A percentile compares a stretch with the other conserved stretches of the same genome.
phyloP scores from a whole-genome alignment of 2,329 filamentous ascomycete species.

The Trichophyton benhamiae region DNA sequence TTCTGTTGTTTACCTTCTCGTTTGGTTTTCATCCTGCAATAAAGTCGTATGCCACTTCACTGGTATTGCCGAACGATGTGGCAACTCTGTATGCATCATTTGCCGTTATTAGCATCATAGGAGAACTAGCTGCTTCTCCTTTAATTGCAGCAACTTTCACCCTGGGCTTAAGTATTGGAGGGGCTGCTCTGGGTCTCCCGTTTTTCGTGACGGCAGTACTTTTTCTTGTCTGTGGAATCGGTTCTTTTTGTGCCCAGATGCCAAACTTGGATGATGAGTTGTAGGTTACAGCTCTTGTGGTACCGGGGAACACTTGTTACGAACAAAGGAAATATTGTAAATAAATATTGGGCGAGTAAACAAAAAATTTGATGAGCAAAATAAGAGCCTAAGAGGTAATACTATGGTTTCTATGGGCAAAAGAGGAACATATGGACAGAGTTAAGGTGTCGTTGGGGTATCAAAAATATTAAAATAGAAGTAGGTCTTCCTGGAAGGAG shows the following conservation, averaged over 20 bases:
- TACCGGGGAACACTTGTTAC: neutral
- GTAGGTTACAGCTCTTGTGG: neutral
- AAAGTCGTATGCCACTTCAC: slow-evolving; percentile 1
- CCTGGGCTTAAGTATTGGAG: neutral
- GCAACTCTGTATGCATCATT: slow-evolving; percentile 1
- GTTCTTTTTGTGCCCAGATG: neutral
- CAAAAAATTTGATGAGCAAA: neutral
- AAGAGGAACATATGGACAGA: neutral
- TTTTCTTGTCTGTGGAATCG: neutral
- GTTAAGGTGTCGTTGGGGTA: neutral
- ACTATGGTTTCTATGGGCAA: neutral
- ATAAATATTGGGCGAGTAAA: neutral
- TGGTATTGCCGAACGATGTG: neutral
- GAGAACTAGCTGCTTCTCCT: neutral
- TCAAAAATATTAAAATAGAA: neutral
- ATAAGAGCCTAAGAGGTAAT: neutral
- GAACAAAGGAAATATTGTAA: neutral
- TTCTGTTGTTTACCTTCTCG: neutral
- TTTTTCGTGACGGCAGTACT: neutral
- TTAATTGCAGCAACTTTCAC: slow-evolving; percentile 2
- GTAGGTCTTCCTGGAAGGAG: neutral
- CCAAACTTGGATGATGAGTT: neutral
- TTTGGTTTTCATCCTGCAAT: neutral
- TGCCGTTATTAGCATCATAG: slow-evolving; percentile 1
- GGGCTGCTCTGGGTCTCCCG: neutral